Conservation (phyloP, 805 yeast species). For the Clavispora fructus region DNA sequence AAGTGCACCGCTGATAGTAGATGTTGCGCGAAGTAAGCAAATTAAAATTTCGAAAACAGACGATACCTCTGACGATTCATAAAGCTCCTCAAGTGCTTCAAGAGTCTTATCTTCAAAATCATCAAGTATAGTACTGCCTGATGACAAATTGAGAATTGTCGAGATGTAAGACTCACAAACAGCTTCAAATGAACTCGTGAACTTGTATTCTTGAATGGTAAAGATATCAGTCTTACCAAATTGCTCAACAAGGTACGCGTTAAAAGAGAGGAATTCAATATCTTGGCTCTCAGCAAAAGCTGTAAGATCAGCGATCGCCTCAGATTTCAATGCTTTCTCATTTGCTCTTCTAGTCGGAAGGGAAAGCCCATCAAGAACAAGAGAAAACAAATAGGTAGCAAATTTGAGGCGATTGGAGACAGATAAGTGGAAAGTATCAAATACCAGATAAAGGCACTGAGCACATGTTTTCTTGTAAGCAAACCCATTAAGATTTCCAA, state of each 20-base stretch:
- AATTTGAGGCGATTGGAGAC: neutral
- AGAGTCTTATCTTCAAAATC: neutral
- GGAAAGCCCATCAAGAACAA: conserved; percentile 8
- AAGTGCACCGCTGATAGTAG: neutral
- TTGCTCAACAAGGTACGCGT: conserved; percentile 1
- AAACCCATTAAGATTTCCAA: conserved; percentile 11
- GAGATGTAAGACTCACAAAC: neutral
- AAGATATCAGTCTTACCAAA: conserved; percentile 1
- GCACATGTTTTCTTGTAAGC: conserved; percentile 17
- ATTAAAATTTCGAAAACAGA: neutral
- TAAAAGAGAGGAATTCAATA: neutral
- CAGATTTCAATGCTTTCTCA: neutral
- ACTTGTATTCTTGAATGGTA: neutral
- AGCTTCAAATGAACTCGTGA: neutral
- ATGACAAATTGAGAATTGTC: neutral
- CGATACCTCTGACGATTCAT: neutral
- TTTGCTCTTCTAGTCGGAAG: neutral
- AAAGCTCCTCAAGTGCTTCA: neutral
- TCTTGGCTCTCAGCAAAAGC: neutral
- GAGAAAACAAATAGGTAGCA: conserved; percentile 2
- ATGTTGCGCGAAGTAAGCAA: neutral
- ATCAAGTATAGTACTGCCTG: neutral
- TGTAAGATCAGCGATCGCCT: conserved; percentile 3
- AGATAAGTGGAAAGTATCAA: conserved; percentile 8
- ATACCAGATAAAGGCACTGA: conserved; percentile 16